Evolutionary conservation across 371 early-diverging fungal genomes (phyloP), one percentile per base, ranked within the genome.

Genomic region (Mycotypha africana): DNA sequence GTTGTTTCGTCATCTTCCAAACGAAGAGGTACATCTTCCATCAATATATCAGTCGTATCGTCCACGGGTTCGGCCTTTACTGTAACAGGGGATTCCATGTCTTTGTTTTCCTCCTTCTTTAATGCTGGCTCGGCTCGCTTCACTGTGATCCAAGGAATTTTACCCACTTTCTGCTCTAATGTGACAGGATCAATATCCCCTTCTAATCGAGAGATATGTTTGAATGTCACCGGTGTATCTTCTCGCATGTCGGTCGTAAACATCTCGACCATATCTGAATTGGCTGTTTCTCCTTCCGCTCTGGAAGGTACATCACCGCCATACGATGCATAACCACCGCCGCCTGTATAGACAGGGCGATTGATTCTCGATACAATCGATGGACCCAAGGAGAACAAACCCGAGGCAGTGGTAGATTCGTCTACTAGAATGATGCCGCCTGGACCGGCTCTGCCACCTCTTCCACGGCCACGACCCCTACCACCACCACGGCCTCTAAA

Each of bases 381-480:
- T 8, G 85, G 85, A 38, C 85, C 85, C 2, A 84, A 60, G 8
- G 85, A 79, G 49, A 84, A 84, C 26, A 82, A 76, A 53, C 85
- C 85, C 4, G 82, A 81, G 10, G 85, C 85, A 7, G 73, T 74
- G n/a, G n/a, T n/a, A 14, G 61, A 48, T 33, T 64, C 59, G 24
- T 65, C 68, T 2, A 58, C 45, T 17, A 59, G 49, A 14, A 58
- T 45, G 2, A 57, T 22, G 1, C 62, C 56, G n/a, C n/a, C n/a
- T n/a, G n/a, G n/a, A n/a, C n/a, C n/a, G n/a, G n/a, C n/a, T n/a
- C n/a, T n/a, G n/a, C n/a, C n/a, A n/a, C n/a, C n/a, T 38, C 56
- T 47, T 22, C 70, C 63, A 15, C 72, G 45, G 14, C 72, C 69
- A 33, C 53, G 36, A 6, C 65, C 60, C 17, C 67, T 58, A 1